Base-by-base conservation (phyloP, 306 rosid genomes). In the Erythrophleum fordii region DNA sequence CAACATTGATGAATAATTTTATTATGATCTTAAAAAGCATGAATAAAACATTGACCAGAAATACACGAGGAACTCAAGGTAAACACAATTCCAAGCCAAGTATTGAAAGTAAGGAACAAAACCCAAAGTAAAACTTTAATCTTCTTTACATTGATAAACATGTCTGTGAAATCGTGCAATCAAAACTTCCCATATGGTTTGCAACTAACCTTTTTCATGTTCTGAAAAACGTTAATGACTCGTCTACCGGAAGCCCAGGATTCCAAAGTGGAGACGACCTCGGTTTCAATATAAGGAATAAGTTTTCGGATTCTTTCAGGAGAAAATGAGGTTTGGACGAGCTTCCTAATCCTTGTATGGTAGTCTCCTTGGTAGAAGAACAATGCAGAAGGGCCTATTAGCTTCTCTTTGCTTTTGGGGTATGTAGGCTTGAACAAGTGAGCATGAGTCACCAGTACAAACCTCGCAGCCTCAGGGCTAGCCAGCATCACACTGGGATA, bases 401-500 rank as follows among this genome's bases (percentile, higher is more conserved):
- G 64, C 44, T 76, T 85, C 90, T 95, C 98, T 76, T 95, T 95
- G 86, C 97, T 90, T 72, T 92, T 94, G 8, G 98, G 97, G 86
- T 89, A 92, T 53, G 94, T 92, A 3, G 98, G 98, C 61, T 89
- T 91, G 86, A 95, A 95, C 73, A 92, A 81, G 48, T 92, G 91
- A 79, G 97, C 88, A 75, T 92, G 93, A 20, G 93, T 90, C 58
- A 89, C 95, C 77, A 95, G 60, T 85, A 95, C 97, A 84, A 92
- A 91, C 73, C 89, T 82, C 1, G 97, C 89, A 14, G 95, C 98
- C 81, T 91, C 92, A 6, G 98, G 95, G 52, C 95, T 91, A 1
- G 92, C 91, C 87, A 95, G 22, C 97, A 95, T 92, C 68, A 95
- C 93, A 44, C 97, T 85, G 14, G 97, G 92, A 76, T 90, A 95